Evolutionary conservation across 2,329 filamentous ascomycete genomes (phyloP).

Genomic region (Apiospora aurea): DNA sequence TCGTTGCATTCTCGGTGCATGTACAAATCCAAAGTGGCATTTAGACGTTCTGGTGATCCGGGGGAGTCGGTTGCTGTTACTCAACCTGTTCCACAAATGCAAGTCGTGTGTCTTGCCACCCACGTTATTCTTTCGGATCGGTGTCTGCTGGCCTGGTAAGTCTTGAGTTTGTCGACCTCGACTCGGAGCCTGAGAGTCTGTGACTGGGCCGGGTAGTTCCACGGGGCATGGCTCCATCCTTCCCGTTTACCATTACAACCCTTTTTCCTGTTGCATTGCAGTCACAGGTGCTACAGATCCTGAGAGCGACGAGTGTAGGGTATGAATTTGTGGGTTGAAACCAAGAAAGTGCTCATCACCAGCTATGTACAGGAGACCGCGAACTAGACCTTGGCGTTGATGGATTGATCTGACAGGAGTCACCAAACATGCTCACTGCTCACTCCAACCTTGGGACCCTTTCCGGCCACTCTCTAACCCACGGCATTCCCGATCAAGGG

Average conservation of each 20-base stretch:
- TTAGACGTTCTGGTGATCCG: not conserved
- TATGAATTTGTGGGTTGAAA: not conserved
- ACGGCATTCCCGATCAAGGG: slow-evolving; percentile 15
- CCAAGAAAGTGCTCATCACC: not conserved
- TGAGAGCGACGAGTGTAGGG: not conserved
- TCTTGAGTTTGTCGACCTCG: not conserved
- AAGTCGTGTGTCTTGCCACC: slow-evolving; percentile 14
- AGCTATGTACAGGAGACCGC: not conserved
- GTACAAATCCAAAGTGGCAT: not conserved
- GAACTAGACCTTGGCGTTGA: not conserved
- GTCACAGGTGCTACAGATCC: not conserved
- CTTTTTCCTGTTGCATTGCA: not conserved
- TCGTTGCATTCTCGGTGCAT: not conserved
- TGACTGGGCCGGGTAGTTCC: slow-evolving; percentile 2
- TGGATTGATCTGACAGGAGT: not conserved
- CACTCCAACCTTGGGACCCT: not conserved
- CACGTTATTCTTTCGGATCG: not conserved
- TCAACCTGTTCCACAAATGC: not conserved
- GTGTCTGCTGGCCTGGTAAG: not conserved
- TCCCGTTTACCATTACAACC: not conserved
- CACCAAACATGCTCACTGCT: not conserved
- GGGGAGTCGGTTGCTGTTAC: not conserved
- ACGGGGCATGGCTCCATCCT: not conserved
- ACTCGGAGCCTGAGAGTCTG: not conserved
- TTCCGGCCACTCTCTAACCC: not conserved